Base-by-base conservation (phyloP, 352 stramenopile species). In the Globisporangium irregulare region DNA sequence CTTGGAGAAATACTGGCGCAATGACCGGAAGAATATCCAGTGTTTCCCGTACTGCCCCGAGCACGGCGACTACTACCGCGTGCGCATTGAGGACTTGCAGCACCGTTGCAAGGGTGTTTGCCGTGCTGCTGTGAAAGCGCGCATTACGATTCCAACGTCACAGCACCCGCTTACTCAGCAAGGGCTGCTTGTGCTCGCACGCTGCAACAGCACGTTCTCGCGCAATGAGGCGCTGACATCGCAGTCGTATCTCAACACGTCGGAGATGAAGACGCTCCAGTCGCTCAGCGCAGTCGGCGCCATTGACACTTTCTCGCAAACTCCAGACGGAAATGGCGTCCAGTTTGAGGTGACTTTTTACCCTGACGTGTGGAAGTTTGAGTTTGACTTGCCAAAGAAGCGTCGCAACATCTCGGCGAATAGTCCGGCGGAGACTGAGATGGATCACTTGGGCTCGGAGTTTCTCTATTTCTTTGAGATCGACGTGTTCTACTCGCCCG, bases 11-110 rank as follows among this genome's bases (percentile, higher is more conserved):
- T 97, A 97, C 67, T 97, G 89, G 84, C 87, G 90, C 64, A 97
- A 97, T 66, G 90, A 97, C 59, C 87, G 90, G 53, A 97, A 97
- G 75, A 97, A 97, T 66, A 92, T 97, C 48, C 90, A 97, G 70
- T 97, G 90, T 66, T 97, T 97, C 70, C 90, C 90, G 18, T 94
- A 91, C 62, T 97, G 90, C 43, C 89, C 87, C 7, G 89, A 96
- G 46, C 88, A 95, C 46, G 90, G 90, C 20, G 90, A 97, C 60
- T 97, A 97, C 71, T 96, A 94, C 66, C 86, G 88, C 18, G 89
- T 94, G 41, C 88, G 87, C 12, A 95, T 96, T 63, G 84, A 96
- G 48, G 88, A 93, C 62, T 69, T 96, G 38, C 80, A 92, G 64
- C 89, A 96, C 54, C 77, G 80, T 2, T 88, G 83, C 73, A 96